phyloP scores from a whole-genome alignment of 2,329 filamentous ascomycete species.

The Zasmidium citrigriseum region DNA sequence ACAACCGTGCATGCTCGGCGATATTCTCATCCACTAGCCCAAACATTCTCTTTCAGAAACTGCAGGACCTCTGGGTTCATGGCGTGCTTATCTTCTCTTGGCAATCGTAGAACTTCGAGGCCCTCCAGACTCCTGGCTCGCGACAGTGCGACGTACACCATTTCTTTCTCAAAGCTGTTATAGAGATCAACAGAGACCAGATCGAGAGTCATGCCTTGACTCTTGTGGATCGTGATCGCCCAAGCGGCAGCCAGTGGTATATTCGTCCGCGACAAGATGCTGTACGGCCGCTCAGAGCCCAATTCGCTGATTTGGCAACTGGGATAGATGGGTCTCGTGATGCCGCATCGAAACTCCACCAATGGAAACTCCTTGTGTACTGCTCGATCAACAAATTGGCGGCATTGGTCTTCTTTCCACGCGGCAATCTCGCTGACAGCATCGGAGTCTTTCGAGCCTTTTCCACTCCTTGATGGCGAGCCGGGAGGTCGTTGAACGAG shows the following conservation, averaged over 20 bases:
- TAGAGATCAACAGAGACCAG: conserved; percentile 57
- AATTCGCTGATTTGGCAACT: conserved; percentile 53
- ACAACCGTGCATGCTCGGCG: too few species aligned
- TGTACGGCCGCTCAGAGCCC: conserved; percentile 49
- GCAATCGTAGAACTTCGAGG: conserved; percentile 39
- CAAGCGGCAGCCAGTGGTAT: conserved; percentile 62
- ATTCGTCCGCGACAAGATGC: conserved; percentile 58
- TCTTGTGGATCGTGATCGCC: conserved; percentile 66
- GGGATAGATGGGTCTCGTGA: conserved; percentile 50
- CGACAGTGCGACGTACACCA: conserved; percentile 63
- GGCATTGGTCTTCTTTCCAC: conserved; percentile 42
- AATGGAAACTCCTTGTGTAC: conserved; percentile 48
- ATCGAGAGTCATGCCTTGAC: conserved; percentile 63
- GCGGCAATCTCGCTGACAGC: conserved; percentile 40
- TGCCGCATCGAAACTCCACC: conserved; percentile 55
- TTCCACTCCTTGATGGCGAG: conserved; percentile 44
- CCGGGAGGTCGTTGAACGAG: conserved; percentile 47
- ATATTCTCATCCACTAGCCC: too few species aligned
- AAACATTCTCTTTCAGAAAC: conserved; percentile 2
- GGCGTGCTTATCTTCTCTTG: background rate
- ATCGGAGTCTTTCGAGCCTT: conserved; percentile 19
- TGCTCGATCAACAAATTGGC: conserved; percentile 37
- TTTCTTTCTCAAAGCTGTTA: conserved; percentile 56
- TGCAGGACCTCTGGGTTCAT: conserved; percentile 6
- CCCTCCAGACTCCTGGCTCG: conserved; percentile 54